phyloP scores from a whole-genome alignment of 1,284 basidiomycete genomes.

The Dichomitus squalens region DNA sequence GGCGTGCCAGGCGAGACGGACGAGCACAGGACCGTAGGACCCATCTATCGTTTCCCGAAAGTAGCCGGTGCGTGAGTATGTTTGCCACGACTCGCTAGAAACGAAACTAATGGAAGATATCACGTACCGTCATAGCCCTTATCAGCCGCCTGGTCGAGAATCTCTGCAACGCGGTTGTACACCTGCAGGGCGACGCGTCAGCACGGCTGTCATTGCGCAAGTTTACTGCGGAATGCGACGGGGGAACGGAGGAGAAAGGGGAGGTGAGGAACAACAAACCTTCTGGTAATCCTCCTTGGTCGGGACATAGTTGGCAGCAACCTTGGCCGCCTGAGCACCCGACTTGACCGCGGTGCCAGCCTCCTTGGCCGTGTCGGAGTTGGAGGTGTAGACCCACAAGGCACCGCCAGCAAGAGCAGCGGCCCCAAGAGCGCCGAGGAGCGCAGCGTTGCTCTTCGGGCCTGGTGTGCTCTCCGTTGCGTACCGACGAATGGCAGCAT shows the following conservation, averaged over 20 bases:
- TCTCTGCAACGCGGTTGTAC: constrained; percentile 83
- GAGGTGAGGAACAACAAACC: constrained; percentile 40
- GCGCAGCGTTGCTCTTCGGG: constrained; percentile 51
- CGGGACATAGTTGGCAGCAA: constrained; percentile 63
- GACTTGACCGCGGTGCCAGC: constrained; percentile 58
- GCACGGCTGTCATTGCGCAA: neutral
- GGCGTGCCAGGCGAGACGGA: constrained; percentile 94
- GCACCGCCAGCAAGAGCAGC: constrained; percentile 49
- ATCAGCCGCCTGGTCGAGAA: constrained; percentile 69
- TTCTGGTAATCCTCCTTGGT: constrained; percentile 86
- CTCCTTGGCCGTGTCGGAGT: constrained; percentile 49
- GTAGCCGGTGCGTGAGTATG: neutral
- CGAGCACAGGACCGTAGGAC: constrained; percentile 87
- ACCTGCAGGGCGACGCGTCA: constrained; percentile 49
- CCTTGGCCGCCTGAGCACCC: constrained; percentile 62
- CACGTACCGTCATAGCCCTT: constrained; percentile 80
- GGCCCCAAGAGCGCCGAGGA: constrained; percentile 60
- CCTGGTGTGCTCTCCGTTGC: constrained; percentile 52
- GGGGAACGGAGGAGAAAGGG: neutral
- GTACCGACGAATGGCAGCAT: constrained; percentile 51
- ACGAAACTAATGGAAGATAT: neutral
- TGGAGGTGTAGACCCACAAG: constrained; percentile 56
- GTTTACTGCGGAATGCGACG: neutral
- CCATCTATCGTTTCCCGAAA: constrained; percentile 60
- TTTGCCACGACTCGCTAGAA: neutral